Conservation (phyloP, 1,284 basidiomycete species). For the Austroboletus niveus region DNA sequence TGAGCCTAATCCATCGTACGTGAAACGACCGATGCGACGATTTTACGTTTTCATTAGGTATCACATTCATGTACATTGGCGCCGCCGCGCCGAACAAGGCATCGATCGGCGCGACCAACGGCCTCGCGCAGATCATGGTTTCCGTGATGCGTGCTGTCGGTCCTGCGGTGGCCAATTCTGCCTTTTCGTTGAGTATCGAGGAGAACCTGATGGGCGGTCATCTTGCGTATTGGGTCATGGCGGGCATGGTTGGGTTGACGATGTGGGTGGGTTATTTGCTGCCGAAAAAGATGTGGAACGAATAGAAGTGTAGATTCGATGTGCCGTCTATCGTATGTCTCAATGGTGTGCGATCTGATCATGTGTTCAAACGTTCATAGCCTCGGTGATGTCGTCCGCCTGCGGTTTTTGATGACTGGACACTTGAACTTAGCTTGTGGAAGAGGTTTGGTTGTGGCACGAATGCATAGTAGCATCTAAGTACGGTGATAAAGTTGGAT, state of each 20-base stretch:
- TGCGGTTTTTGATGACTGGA: no score
- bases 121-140: neutral
- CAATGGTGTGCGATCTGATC: no score
- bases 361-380: no score
- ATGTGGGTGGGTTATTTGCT: neutral
- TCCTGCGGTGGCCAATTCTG: neutral
- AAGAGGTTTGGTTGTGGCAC: no score
- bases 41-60: neutral
- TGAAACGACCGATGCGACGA: neutral
- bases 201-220: neutral
- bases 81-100: neutral
- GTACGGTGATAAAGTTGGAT: no score
- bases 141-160: neutral
- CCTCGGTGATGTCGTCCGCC: no score
- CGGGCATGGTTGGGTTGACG: neutral
- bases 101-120: neutral
- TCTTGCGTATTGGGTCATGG: neutral
- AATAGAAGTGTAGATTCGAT: neutral
- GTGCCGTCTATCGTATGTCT: no score
- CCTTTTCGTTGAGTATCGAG: neutral
- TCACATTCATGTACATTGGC: neutral
- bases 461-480: no score
- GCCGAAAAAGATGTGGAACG: neutral
- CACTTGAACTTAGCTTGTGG: no score
- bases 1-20: neutral